Percentiles rank a stretch among this genome's conserved stretches.
These are phyloP conservation scores for Dictyophora rubrovolvata DNA, from an alignment of 768 basidiomycete species.

Conservation along the genomic window DNA sequence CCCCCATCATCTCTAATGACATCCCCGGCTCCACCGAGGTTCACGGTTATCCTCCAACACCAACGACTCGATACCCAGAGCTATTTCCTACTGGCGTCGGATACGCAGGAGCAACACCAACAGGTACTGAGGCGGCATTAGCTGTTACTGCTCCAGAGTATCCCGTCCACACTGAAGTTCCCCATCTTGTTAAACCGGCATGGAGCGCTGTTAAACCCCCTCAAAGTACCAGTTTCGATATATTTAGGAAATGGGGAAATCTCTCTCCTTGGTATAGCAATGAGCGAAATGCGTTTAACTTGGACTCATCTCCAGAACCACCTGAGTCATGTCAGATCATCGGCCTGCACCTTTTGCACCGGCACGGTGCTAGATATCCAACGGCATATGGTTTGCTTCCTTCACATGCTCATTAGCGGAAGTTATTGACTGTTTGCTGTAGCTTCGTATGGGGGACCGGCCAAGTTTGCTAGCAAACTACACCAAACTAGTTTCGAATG, in stretches of 20 bases:
- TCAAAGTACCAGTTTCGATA: constrained; percentile 32
- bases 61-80: constrained; percentile 63
- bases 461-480: constrained; percentile 49
- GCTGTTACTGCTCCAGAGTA: constrained; percentile 29
- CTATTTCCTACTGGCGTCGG: constrained; percentile 72
- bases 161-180: constrained; percentile 55
- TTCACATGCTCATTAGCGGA: constrained; percentile 41
- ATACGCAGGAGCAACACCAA: constrained; percentile 67
- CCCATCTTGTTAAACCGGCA: constrained; percentile 14
- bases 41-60: constrained; percentile 63
- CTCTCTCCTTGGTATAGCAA: constrained; percentile 81
- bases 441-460: constrained; percentile 35
- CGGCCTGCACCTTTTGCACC: constrained; percentile 68
- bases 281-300: constrained; percentile 50
- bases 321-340: constrained; percentile 64
- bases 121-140: constrained; percentile 18
- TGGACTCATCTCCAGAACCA: constrained; percentile 59
- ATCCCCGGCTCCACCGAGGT: constrained; percentile 57
- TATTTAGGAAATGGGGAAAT: constrained; percentile 78
- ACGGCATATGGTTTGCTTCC: constrained; percentile 13
- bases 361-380: constrained; percentile 66
- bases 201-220: constrained; percentile 9
- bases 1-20: constrained; percentile 25
- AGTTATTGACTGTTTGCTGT: constrained; percentile 35
- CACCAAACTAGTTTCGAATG: constrained; percentile 45